Conservation (phyloP, 768 basidiomycete genomes). For the Chlorophyllum brunneum region DNA sequence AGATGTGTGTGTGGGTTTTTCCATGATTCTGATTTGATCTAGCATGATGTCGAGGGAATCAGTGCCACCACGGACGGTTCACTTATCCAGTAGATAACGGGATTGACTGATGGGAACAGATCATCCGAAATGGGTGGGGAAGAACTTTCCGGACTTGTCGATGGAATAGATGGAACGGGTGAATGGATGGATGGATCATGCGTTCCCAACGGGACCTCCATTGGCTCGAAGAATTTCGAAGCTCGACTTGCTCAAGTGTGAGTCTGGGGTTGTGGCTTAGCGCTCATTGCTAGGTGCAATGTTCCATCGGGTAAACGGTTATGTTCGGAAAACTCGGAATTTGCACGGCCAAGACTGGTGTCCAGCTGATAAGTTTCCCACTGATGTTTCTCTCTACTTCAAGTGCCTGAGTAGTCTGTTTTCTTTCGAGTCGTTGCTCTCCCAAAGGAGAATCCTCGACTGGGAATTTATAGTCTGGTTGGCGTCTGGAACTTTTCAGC, state of each 20-base stretch:
- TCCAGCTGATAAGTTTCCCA: too few relatives aligned
- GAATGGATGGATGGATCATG: neutral
- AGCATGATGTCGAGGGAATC: neutral
- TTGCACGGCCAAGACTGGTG: too few relatives aligned
- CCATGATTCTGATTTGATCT: neutral
- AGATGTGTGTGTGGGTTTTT: too few relatives aligned
- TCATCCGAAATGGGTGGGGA: neutral
- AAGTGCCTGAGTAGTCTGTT: too few relatives aligned
- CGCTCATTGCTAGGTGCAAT: neutral
- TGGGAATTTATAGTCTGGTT: too few relatives aligned
- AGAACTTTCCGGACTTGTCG: conserved; percentile 10
- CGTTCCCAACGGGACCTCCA: neutral
- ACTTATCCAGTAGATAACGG: too few relatives aligned
- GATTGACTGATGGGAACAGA: conserved; percentile 7
- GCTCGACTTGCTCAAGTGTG: neutral
- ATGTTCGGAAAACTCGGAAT: too few relatives aligned
- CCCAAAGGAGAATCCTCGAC: too few relatives aligned
- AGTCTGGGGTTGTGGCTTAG: neutral
- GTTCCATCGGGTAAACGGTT: too few relatives aligned
- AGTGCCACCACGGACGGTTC: neutral
- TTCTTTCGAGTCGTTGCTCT: too few relatives aligned
- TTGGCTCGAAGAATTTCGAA: conserved; percentile 7
- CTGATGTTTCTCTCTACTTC: too few relatives aligned
- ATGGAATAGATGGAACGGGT: neutral
- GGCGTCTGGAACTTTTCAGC: too few relatives aligned